phyloP scores from a whole-genome alignment of 2,329 filamentous ascomycete genomes.

The Herpotrichia juniperi region DNA sequence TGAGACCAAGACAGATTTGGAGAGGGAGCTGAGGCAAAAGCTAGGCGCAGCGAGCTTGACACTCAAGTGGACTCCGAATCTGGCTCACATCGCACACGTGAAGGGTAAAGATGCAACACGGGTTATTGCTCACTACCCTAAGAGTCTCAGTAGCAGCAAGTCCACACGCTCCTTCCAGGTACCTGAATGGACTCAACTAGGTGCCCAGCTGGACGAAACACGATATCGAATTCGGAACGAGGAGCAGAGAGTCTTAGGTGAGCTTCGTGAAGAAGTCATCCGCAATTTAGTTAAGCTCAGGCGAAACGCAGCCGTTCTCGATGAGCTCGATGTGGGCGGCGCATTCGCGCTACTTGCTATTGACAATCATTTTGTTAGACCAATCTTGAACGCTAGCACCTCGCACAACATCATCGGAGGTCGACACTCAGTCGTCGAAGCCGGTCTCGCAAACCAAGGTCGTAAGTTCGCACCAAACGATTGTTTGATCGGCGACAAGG shows the following conservation, averaged over 20 bases:
- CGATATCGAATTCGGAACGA: conserved; percentile 81
- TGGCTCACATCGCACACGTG: conserved; percentile 90
- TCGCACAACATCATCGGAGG: conserved; percentile 82
- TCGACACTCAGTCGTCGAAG: conserved; percentile 90
- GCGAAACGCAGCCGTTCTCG: conserved; percentile 87
- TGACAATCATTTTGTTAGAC: conserved; percentile 76
- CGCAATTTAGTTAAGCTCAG: conserved; percentile 83
- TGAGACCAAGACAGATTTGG: conserved; percentile 66
- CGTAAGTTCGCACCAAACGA: conserved; percentile 85
- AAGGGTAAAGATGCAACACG: conserved; percentile 72
- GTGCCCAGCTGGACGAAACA: conserved; percentile 77
- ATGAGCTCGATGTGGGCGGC: conserved; percentile 89
- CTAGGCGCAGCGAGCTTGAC: conserved; percentile 64
- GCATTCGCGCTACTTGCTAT: conserved; percentile 81
- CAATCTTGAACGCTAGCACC: conserved; percentile 68
- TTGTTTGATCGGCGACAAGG: conserved; percentile 79
- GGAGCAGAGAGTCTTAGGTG: conserved; percentile 79
- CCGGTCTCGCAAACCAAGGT: conserved; percentile 78
- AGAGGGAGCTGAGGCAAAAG: conserved; percentile 64
- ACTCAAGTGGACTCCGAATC: conserved; percentile 82
- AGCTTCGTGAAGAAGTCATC: conserved; percentile 77
- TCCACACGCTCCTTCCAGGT: conserved; percentile 85
- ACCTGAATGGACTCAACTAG: conserved; percentile 82
- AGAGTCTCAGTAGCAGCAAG: conserved; percentile 77
- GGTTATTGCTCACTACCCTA: conserved; percentile 46